A percentile compares a stretch with the other conserved stretches of the same genome.
Conservation (phyloP, 2,329 filamentous ascomycete species). For the Pseudocercospora cruenta region DNA sequence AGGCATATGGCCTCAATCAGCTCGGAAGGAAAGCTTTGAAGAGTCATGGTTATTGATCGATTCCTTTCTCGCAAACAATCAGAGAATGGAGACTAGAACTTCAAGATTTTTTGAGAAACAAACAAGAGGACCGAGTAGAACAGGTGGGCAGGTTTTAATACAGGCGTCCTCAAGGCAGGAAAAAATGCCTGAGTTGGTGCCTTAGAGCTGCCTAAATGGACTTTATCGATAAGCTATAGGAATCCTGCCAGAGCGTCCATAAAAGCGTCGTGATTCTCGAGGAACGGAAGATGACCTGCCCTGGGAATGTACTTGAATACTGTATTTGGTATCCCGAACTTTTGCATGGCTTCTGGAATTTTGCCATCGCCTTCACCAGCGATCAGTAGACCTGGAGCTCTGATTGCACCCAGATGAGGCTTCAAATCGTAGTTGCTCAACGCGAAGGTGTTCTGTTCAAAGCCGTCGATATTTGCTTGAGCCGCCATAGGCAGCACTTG, state of each 20-base stretch:
- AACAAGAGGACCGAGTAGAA: not conserved
- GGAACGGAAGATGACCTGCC: constrained; percentile 84
- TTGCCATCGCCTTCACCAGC: constrained; percentile 75
- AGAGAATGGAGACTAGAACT: not conserved
- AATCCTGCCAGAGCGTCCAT: constrained; percentile 65
- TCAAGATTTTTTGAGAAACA: not conserved
- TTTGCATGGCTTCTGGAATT: constrained; percentile 76
- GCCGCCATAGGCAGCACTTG: constrained; percentile 71
- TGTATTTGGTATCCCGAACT: constrained; percentile 59
- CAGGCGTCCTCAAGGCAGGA: not conserved
- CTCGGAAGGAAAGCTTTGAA: constrained; percentile 14
- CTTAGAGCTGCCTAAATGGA: not conserved
- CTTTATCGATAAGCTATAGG: constrained; percentile 40
- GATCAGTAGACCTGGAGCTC: constrained; percentile 67
- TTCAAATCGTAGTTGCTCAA: constrained; percentile 73
- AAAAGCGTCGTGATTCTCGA: constrained; percentile 71
- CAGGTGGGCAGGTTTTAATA: not conserved
- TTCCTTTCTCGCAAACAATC: not conserved
- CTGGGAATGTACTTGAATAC: constrained; percentile 68
- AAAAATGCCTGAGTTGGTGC: not conserved
- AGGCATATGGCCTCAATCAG: constrained; percentile 15
- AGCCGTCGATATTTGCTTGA: constrained; percentile 70
- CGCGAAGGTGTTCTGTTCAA: constrained; percentile 68
- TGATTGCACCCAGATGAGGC: constrained; percentile 56
- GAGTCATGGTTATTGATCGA: not conserved